phyloP scores from a whole-genome alignment of 2,329 filamentous ascomycete species.

The Aspergillus sp. region DNA sequence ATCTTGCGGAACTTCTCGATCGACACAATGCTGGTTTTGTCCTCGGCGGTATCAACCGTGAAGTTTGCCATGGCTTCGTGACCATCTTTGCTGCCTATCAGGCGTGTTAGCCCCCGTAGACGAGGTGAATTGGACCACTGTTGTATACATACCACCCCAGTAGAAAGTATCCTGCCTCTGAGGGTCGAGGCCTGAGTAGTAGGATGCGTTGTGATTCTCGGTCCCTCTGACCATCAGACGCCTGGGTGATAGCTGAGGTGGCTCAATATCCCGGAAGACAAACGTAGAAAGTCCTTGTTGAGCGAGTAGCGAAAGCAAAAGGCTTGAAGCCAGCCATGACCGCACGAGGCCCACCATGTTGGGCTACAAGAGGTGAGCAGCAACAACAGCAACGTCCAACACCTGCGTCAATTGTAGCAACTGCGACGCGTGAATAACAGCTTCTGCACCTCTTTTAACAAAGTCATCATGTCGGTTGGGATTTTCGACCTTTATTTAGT shows the following conservation, averaged over 20 bases:
- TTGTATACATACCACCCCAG: slow-evolving; percentile 15
- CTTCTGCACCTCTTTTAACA: too few species aligned
- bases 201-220: slow-evolving; percentile 4
- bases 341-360: slow-evolving; percentile 15
- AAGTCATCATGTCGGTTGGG: neutral
- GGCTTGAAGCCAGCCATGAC: slow-evolving; percentile 13
- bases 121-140: neutral
- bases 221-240: neutral
- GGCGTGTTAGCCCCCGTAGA: neutral
- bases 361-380: neutral
- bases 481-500: neutral
- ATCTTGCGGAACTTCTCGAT: slow-evolving; percentile 16
- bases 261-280: slow-evolving; percentile 13
- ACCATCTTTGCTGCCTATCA: slow-evolving; percentile 13
- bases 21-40: slow-evolving; percentile 16
- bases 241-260: slow-evolving; percentile 2
- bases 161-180: slow-evolving; percentile 16
- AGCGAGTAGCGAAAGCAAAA: slow-evolving; percentile 11
- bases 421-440: too few species aligned
- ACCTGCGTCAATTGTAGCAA: neutral
- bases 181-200: slow-evolving; percentile 11
- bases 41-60: slow-evolving; percentile 13
- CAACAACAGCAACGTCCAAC: neutral
- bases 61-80: slow-evolving; percentile 16
- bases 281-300: slow-evolving; percentile 11